Conservation (phyloP, 2,329 filamentous ascomycete species). For the Westerdykella aurantiaca region DNA sequence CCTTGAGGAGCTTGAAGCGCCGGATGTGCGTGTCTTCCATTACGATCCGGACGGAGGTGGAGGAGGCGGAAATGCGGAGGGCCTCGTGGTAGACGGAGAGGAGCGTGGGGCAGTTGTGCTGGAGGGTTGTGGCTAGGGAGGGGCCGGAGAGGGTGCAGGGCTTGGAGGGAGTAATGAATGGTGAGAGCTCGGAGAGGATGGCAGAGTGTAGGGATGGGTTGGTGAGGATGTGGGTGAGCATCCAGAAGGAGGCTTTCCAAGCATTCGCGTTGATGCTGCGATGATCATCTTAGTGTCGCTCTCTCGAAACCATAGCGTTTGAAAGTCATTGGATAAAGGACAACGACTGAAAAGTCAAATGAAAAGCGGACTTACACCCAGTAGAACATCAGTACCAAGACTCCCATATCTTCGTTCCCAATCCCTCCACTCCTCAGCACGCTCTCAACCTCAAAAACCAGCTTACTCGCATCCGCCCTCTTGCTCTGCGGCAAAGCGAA, state of each 20-base stretch:
- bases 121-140: too few species aligned
- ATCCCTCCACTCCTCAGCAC: background rate
- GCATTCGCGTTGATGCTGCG: conserved; percentile 3
- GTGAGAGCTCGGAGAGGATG: background rate
- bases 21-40: background rate
- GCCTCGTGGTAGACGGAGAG: conserved; percentile 1
- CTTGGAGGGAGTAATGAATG: background rate
- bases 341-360: too few species aligned
- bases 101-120: background rate
- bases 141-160: background rate
- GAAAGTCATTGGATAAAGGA: too few species aligned
- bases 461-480: background rate
- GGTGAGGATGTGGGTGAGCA: conserved; percentile 1
- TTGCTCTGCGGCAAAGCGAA: conserved; percentile 1
- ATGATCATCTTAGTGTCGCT: background rate
- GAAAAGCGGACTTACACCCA: conserved; percentile 2
- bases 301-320: too few species aligned
- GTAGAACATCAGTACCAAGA: conserved; percentile 1
- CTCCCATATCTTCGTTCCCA: conserved; percentile 1
- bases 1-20: background rate
- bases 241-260: conserved; percentile 6
- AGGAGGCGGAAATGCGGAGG: background rate
- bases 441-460: conserved; percentile 1
- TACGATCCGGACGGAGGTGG: conserved; percentile 1
- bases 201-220: background rate